Evolutionary conservation across 1,139 yeast genomes (phyloP).

Genomic region (Kurtzmaniella quercitrusa): DNA sequence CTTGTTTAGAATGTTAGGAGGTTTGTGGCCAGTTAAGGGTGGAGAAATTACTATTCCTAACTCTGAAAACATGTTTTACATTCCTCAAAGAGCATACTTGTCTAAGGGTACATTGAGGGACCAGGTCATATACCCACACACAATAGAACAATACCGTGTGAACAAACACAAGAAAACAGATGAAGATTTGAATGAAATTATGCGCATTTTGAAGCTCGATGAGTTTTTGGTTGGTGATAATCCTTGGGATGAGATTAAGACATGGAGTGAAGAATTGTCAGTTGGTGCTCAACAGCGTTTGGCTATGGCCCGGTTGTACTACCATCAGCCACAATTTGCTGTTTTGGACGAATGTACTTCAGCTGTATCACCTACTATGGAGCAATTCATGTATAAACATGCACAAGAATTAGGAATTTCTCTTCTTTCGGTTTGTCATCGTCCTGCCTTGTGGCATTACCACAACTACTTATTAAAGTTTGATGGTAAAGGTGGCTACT

Average conservation of each 20-base stretch:
- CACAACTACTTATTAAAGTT: conserved; percentile 80
- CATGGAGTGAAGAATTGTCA: conserved; percentile 87
- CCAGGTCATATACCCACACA: conserved; percentile 84
- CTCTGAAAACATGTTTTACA: conserved; percentile 70
- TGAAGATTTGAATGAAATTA: conserved; percentile 56
- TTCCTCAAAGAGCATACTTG: conserved; percentile 90
- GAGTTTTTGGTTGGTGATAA: conserved; percentile 37
- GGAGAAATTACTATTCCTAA: conserved; percentile 66
- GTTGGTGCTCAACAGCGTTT: conserved; percentile 91
- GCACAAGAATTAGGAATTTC: conserved; percentile 82
- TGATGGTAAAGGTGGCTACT: conserved; percentile 78
- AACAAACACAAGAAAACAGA: conserved; percentile 48
- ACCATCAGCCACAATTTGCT: conserved; percentile 89
- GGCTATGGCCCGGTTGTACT: conserved; percentile 90
- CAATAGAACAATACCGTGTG: conserved; percentile 52
- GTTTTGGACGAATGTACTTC: conserved; percentile 95
- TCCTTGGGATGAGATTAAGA: conserved; percentile 65
- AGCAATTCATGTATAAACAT: conserved; percentile 81
- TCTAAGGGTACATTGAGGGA: conserved; percentile 72
- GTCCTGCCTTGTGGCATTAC: conserved; percentile 91
- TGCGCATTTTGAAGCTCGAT: conserved; percentile 56
- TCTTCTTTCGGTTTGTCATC: conserved; percentile 83
- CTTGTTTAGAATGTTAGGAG: conserved; percentile 83
- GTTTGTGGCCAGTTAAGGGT: conserved; percentile 82
- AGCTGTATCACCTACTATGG: conserved; percentile 88